Evolutionary conservation across 2,329 filamentous ascomycete species (phyloP).

Genomic region (Pestalotiopsis sp.): DNA sequence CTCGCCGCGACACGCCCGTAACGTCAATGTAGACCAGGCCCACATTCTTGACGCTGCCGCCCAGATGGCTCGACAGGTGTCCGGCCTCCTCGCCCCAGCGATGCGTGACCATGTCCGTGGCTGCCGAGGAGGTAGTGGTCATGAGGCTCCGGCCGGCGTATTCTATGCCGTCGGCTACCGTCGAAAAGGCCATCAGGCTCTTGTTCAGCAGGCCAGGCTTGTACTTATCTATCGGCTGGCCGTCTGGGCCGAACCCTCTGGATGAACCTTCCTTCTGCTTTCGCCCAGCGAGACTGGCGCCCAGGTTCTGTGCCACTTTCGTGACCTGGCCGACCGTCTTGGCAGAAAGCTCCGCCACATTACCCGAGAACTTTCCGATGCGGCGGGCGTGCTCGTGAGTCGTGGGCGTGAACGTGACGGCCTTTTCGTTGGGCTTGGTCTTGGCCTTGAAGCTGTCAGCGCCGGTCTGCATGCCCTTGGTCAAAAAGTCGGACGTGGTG

Average conservation of each 20-base stretch:
- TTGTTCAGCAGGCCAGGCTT: slow-evolving; percentile 95
- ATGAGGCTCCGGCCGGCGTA: slow-evolving; percentile 80
- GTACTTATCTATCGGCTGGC: slow-evolving; percentile 63
- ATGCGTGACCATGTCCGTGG: slow-evolving; percentile 84
- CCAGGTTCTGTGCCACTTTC: slow-evolving; percentile 85
- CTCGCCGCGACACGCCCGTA: slow-evolving; percentile 83
- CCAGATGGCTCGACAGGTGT: slow-evolving; percentile 70
- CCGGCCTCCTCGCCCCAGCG: slow-evolving; percentile 86
- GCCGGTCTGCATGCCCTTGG: slow-evolving; percentile 73
- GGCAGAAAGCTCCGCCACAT: slow-evolving; percentile 76
- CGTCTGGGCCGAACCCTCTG: slow-evolving; percentile 69
- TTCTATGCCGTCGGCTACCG: slow-evolving; percentile 90
- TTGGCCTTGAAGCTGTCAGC: slow-evolving; percentile 81
- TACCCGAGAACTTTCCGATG: slow-evolving; percentile 81
- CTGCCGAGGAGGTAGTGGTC: slow-evolving; percentile 71
- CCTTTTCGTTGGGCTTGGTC: slow-evolving; percentile 74
- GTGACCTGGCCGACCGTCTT: slow-evolving; percentile 85
- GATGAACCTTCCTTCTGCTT: slow-evolving; percentile 49
- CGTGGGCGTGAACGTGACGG: slow-evolving; percentile 82
- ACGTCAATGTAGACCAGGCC: slow-evolving; percentile 97
- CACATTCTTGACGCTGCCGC: slow-evolving; percentile 91
- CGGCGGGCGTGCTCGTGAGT: slow-evolving; percentile 85
- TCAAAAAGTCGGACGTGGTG: slow-evolving; percentile 77
- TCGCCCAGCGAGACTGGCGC: slow-evolving; percentile 67
- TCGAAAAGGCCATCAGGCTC: slow-evolving; percentile 93